Conservation (phyloP, 352 stramenopile species). For the Phytophthora pistaciae region DNA sequence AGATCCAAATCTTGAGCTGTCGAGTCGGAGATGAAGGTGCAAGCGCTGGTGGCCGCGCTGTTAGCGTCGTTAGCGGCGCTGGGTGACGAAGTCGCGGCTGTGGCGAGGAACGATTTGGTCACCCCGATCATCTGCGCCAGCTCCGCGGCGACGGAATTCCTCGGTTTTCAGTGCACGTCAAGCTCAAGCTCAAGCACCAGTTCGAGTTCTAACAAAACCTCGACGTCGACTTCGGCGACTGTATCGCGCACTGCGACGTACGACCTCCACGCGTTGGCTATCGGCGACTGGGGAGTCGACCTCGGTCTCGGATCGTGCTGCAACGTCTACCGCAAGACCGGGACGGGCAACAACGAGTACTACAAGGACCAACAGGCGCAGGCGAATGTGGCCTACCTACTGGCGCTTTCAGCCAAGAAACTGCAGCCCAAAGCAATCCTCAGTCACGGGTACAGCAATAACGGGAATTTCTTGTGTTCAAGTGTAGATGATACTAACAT, state of each 20-base stretch:
- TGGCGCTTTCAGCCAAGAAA: conserved; percentile 66
- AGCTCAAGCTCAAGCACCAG: conserved; percentile 13
- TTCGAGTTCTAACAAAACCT: conserved; percentile 11
- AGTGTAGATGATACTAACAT: conserved; percentile 5
- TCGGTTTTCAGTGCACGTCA: conserved; percentile 55
- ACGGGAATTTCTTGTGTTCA: not conserved
- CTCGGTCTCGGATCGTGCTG: conserved; percentile 75
- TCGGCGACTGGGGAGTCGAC: conserved; percentile 77
- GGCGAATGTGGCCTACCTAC: conserved; percentile 65
- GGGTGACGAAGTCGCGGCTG: conserved; percentile 16
- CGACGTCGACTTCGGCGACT: conserved; percentile 21
- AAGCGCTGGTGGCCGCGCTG: conserved; percentile 4
- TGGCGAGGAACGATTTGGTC: conserved; percentile 40
- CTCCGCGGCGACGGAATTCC: conserved; percentile 42
- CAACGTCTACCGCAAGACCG: conserved; percentile 73
- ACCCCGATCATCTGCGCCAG: conserved; percentile 53
- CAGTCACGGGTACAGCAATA: conserved; percentile 52
- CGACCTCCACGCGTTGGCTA: conserved; percentile 67
- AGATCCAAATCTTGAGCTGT: conserved; percentile 12
- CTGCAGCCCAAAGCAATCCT: conserved; percentile 72
- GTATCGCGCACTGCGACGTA: conserved; percentile 56
- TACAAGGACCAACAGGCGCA: conserved; percentile 83
- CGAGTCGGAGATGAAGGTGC: conserved; percentile 17
- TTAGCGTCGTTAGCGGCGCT: conserved; percentile 20
- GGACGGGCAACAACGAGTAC: conserved; percentile 61